Base-by-base conservation (phyloP, 768 basidiomycete species). In the Lentinus tigrinus region DNA sequence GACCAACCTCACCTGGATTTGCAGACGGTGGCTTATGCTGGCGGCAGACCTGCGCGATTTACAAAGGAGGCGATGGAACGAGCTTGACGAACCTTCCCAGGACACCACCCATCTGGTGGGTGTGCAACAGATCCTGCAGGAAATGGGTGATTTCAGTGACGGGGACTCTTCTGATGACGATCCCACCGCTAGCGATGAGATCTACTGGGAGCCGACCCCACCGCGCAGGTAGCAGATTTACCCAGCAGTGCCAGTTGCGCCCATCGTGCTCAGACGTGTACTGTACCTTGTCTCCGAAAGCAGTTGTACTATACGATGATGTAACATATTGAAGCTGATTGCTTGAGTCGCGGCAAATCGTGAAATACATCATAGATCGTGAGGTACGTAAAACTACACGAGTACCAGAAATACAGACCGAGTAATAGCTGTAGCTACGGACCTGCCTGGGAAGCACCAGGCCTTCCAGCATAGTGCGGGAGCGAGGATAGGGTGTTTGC, bases 301-400 rank as follows among this genome's bases (percentile, higher is more conserved):
- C 6, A 3, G 16, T 36, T 36, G 43, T 46, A 46, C 52, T 34
- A 19, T 26, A 27, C 26, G 23, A 39, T 49, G n/a, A 26, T 56
- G 47, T 46, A 31, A n/a, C 40, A 42, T 42, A n/a, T 42, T 14
- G 17, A 42, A 1, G 16, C 40, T 14, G 17, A 17, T 42, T 50
- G 21, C 21, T 21, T 8, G n/a, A 27, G 11, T 47, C 57, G 43
- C 28, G 14, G 26, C 50, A 40, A 36, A 52, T 58, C 51, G 57
- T 55, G 48, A 40, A 16, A 19, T 60, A 60, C 58, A 55, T 60
- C n/a, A 9, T 26, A 47, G 37, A 53, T 48, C 26, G 36, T 46
- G 36, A 17, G 4, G 37, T 17, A 10, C 38, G 27, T 43, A 26
- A 23, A 21, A 23, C 48, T 60, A 50, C 58, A 40, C 11, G 46